Conservation (phyloP, 148 eudicot genomes). For the Chenopodium suecicum region DNA sequence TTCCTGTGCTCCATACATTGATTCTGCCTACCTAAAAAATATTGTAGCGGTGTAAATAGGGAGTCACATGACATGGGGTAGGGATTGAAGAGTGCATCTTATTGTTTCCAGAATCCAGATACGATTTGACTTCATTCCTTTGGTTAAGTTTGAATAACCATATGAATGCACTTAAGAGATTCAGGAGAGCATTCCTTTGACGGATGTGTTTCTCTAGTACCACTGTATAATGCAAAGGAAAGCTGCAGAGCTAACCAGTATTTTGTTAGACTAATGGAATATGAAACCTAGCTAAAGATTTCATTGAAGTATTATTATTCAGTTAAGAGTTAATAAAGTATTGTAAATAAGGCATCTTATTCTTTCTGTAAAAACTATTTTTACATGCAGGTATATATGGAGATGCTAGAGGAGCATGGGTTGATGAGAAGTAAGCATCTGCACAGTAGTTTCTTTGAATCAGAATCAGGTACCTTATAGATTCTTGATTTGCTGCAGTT, state of each 20-base stretch:
- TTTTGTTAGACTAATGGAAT: neutral
- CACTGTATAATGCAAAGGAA: neutral
- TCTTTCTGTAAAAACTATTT: neutral
- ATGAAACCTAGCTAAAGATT: conserved; percentile 7
- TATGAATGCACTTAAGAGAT: neutral
- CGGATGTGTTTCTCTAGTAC: neutral
- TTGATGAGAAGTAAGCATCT: conserved; percentile 85
- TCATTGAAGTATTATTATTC: neutral
- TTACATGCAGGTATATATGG: conserved; percentile 70
- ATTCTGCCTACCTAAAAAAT: neutral
- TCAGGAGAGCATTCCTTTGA: neutral
- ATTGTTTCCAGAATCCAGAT: too few species aligned
- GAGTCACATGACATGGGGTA: neutral
- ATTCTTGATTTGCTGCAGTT: conserved; percentile 37
- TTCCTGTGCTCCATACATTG: neutral
- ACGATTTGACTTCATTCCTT: neutral
- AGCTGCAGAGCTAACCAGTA: neutral
- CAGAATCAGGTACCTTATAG: neutral
- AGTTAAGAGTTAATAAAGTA: neutral
- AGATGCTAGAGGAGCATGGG: conserved; percentile 80
- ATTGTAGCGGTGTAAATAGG: neutral
- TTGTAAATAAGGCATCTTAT: neutral
- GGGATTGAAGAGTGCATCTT: neutral
- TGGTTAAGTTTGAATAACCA: neutral
- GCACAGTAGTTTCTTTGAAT: conserved; percentile 13